Evolutionary conservation across 495 filamentous ascomycete genomes (phyloP).

Genomic region (Podospora anserina): DNA sequence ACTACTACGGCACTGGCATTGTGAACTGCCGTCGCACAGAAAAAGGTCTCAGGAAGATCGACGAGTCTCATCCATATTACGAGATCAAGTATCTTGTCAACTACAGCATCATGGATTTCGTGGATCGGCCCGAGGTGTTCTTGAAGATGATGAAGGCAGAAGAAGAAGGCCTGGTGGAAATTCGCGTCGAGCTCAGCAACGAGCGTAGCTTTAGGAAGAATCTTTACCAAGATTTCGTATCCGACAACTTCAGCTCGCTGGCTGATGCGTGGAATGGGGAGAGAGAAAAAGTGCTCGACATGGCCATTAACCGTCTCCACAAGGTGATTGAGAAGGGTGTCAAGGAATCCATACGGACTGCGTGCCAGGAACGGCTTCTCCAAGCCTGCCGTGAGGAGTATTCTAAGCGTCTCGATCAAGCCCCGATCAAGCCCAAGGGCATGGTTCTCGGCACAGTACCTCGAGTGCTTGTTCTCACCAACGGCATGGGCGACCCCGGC

Average conservation of each 20-base stretch:
- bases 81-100: constrained; percentile 96
- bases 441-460: constrained; percentile 84
- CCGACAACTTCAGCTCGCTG: constrained; percentile 90
- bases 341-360: constrained; percentile 85
- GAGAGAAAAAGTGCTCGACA: constrained; percentile 75
- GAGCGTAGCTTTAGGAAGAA: constrained; percentile 67
- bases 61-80: constrained; percentile 93
- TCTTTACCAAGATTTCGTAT: constrained; percentile 77
- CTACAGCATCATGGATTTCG: constrained; percentile 76
- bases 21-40: constrained; percentile 88
- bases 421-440: constrained; percentile 92
- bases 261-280: constrained; percentile 93
- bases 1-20: constrained; percentile 75
- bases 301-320: constrained; percentile 78
- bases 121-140: constrained; percentile 79
- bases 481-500: constrained; percentile 70
- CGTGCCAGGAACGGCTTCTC: constrained; percentile 85
- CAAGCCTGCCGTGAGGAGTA: constrained; percentile 80
- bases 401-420: constrained; percentile 85
- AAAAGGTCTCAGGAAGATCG: constrained; percentile 89
- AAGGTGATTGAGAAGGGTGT: constrained; percentile 81
- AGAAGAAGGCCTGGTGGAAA: constrained; percentile 84
- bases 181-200: constrained; percentile 71
- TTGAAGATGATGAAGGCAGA: constrained; percentile 96
- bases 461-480: constrained; percentile 80